Percentiles rank a stretch among this genome's conserved stretches.
Conservation (phyloP, 2,329 filamentous ascomycete species). For the Thelonectria olida region DNA sequence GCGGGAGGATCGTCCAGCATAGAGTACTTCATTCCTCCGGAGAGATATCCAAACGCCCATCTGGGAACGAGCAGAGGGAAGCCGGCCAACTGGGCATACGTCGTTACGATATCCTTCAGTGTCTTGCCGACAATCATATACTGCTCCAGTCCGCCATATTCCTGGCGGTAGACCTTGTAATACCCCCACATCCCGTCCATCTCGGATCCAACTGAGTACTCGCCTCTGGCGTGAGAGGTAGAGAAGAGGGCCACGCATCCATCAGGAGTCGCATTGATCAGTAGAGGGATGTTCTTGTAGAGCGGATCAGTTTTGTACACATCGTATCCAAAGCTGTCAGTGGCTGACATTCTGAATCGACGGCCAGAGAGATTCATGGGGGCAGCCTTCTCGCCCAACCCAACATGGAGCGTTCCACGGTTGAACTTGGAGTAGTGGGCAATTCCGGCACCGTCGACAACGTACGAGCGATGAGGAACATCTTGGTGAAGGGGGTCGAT, state of each 20-base stretch:
- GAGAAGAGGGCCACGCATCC: conserved; percentile 76
- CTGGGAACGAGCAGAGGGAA: conserved; percentile 74
- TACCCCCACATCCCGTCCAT: conserved; percentile 81
- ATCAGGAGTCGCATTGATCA: conserved; percentile 72
- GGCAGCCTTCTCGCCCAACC: conserved; percentile 76
- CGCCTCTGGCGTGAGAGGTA: conserved; percentile 69
- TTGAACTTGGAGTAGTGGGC: conserved; percentile 73
- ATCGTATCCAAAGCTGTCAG: conserved; percentile 79
- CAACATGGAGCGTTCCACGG: conserved; percentile 70
- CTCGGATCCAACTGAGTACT: conserved; percentile 74
- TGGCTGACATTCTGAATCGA: conserved; percentile 72
- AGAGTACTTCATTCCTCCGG: conserved; percentile 67
- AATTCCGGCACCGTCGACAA: conserved; percentile 67
- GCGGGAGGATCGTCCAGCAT: conserved; percentile 60
- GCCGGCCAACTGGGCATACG: conserved; percentile 74
- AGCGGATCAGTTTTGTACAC: conserved; percentile 75
- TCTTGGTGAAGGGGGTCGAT: conserved; percentile 68
- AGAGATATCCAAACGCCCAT: conserved; percentile 78
- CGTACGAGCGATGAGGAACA: conserved; percentile 72
- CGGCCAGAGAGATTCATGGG: conserved; percentile 77
- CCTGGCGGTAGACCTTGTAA: conserved; percentile 79
- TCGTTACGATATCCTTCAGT: conserved; percentile 70
- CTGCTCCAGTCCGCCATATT: conserved; percentile 76
- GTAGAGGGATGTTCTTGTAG: conserved; percentile 79
- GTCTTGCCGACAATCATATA: conserved; percentile 75